These are phyloP conservation scores for Cercospora sp. DNA, from an alignment of 2,329 filamentous ascomycete genomes.

Conservation along the genomic window DNA sequence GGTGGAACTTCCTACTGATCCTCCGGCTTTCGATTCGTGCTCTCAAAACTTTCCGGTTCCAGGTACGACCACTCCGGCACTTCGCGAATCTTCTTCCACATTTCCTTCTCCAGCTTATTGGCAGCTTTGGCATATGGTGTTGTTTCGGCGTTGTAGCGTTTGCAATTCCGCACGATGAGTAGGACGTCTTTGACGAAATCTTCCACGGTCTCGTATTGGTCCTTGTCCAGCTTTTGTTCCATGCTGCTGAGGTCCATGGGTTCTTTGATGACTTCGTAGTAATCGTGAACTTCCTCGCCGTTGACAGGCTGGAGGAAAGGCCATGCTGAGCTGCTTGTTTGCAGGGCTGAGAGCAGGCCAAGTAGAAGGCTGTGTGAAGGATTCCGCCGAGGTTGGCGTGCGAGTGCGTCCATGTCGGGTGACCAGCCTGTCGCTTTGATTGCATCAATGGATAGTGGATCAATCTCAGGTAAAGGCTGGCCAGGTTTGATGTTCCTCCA, in stretches of 20 bases:
- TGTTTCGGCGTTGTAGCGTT: conserved; percentile 92
- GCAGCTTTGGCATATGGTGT: conserved; percentile 95
- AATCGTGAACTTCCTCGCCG: conserved; percentile 94
- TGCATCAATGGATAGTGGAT: conserved; percentile 81
- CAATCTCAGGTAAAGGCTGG: conserved; percentile 62
- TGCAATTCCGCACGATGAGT: conserved; percentile 91
- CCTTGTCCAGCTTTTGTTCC: conserved; percentile 92
- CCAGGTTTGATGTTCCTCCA: conserved; percentile 68
- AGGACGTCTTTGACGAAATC: conserved; percentile 87
- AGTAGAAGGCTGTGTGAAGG: conserved; percentile 94
- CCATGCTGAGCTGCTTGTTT: conserved; percentile 92
- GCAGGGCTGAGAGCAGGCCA: conserved; percentile 88
- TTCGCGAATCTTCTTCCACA: conserved; percentile 90
- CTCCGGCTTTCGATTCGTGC: conserved; percentile 32
- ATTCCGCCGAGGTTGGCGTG: conserved; percentile 89
- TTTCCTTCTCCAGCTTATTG: conserved; percentile 87
- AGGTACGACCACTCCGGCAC: conserved; percentile 78
- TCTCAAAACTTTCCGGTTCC: conserved; percentile 40
- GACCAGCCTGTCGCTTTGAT: conserved; percentile 93
- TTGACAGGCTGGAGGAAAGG: conserved; percentile 93
- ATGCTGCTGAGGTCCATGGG: conserved; percentile 97
- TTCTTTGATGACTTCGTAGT: conserved; percentile 97
- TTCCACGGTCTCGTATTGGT: conserved; percentile 86
- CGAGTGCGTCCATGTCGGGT: conserved; percentile 94
- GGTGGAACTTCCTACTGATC: conserved; percentile 16